Conservation (phyloP, 441 rosid species). For the Gossypium davidsonii region DNA sequence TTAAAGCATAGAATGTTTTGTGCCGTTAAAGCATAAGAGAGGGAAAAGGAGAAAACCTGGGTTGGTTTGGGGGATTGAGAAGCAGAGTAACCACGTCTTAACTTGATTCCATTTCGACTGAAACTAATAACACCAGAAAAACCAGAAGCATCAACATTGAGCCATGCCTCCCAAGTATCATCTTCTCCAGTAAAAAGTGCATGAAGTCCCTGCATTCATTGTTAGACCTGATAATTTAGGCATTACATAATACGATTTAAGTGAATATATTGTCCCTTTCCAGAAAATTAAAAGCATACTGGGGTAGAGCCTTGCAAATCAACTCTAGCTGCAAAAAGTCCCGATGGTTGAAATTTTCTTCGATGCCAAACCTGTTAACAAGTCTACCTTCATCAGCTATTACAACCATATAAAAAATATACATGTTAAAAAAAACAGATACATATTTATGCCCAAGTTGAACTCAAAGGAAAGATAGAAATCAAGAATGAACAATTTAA, state of each 20-base stretch:
- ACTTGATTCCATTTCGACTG: slow-evolving; percentile 65
- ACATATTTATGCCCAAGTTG: slow-evolving; percentile 3
- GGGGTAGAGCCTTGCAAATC: slow-evolving; percentile 82
- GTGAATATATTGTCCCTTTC: slow-evolving; percentile 6
- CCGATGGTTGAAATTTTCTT: slow-evolving; percentile 89
- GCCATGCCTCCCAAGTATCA: slow-evolving; percentile 97
- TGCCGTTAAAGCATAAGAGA: background rate
- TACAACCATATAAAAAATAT: background rate
- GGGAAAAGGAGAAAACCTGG: slow-evolving; percentile 49
- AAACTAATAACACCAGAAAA: slow-evolving; percentile 59
- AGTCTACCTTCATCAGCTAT: slow-evolving; percentile 16
- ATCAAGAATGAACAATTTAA: background rate
- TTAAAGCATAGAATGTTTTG: background rate
- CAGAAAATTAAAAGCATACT: slow-evolving; percentile 38
- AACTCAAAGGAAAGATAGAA: slow-evolving; percentile 7
- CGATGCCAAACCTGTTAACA: slow-evolving; percentile 83
- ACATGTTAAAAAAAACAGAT: background rate
- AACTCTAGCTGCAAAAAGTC: slow-evolving; percentile 95
- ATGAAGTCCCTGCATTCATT: slow-evolving; percentile 71
- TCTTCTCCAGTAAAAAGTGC: slow-evolving; percentile 94
- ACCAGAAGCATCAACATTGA: slow-evolving; percentile 76
- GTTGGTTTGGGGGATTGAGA: slow-evolving; percentile 69
- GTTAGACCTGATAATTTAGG: slow-evolving; percentile 1
- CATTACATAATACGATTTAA: slow-evolving; percentile 8
- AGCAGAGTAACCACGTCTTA: slow-evolving; percentile 88